Conservation (phyloP, 148 eudicot genomes). For the Rheum nobile region DNA sequence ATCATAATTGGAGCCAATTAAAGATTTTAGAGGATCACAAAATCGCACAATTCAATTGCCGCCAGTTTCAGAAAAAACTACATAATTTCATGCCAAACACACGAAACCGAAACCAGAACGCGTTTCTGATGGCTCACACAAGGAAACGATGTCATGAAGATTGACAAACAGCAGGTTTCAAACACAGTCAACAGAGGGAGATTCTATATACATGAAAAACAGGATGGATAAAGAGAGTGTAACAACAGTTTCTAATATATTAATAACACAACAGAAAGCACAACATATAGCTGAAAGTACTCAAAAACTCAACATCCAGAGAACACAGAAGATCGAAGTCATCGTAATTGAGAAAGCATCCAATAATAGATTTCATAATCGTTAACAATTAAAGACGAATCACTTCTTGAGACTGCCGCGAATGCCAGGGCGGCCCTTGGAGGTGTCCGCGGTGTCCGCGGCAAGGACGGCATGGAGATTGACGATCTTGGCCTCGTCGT, state of each 20-base stretch:
- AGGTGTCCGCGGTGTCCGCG: slow-evolving; percentile 15
- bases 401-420: slow-evolving; percentile 84
- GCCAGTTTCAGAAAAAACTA: not conserved
- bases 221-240: not conserved
- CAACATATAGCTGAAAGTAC: not conserved
- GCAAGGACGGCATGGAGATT: slow-evolving; percentile 45
- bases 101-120: too few species aligned
- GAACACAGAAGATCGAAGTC: not conserved
- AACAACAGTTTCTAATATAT: not conserved
- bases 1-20: too few species aligned
- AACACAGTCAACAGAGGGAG: not conserved
- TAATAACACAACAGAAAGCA: not conserved
- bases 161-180: not conserved
- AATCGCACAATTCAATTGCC: not conserved
- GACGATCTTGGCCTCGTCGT: slow-evolving; percentile 52
- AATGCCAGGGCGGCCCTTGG: slow-evolving; percentile 53
- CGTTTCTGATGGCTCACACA: too few species aligned
- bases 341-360: not conserved
- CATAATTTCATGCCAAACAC: not conserved
- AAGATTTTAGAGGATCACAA: too few species aligned
- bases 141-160: not conserved
- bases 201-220: too few species aligned
- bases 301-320: not conserved
- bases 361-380: not conserved
- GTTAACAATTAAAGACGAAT: not conserved